Conservation (phyloP, 768 basidiomycete species). For the Amanita phalloides region DNA sequence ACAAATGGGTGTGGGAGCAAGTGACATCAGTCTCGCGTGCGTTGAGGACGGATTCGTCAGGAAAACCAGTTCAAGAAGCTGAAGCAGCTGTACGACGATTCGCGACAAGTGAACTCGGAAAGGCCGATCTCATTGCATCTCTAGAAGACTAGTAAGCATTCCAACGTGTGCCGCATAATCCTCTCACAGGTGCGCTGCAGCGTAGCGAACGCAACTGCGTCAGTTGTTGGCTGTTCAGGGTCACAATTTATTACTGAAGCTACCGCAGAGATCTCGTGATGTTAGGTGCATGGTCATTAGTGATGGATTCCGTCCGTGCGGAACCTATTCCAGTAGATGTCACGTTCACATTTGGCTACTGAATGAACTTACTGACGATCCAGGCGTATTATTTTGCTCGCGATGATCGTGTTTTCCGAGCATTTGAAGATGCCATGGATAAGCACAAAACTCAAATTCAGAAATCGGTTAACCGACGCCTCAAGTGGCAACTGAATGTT, state of each 20-base stretch:
- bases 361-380: slow-evolving; percentile 1
- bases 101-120: slow-evolving; percentile 77
- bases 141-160: slow-evolving; percentile 80
- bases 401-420: slow-evolving; percentile 76
- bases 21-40: slow-evolving; percentile 59
- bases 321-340: slow-evolving; percentile 62
- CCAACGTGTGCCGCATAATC: background rate
- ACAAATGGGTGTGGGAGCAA: slow-evolving; percentile 75
- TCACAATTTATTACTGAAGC: background rate
- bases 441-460: slow-evolving; percentile 35
- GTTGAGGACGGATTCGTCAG: slow-evolving; percentile 53
- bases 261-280: slow-evolving; percentile 54
- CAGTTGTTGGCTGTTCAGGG: slow-evolving; percentile 5
- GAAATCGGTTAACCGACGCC: slow-evolving; percentile 36
- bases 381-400: slow-evolving; percentile 91
- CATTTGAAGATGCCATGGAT: slow-evolving; percentile 44
- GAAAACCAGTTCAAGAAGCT: slow-evolving; percentile 69
- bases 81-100: slow-evolving; percentile 73
- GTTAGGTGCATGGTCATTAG: slow-evolving; percentile 72
- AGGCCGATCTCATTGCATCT: slow-evolving; percentile 66
- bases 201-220: slow-evolving; percentile 79
- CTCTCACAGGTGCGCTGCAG: slow-evolving; percentile 23
- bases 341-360: background rate
- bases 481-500: slow-evolving; percentile 63
- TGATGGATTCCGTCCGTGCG: slow-evolving; percentile 43